These are phyloP conservation scores for Coemansia sp. DNA, from an alignment of 192 early-diverging fungal genomes.

Conservation along the genomic window DNA sequence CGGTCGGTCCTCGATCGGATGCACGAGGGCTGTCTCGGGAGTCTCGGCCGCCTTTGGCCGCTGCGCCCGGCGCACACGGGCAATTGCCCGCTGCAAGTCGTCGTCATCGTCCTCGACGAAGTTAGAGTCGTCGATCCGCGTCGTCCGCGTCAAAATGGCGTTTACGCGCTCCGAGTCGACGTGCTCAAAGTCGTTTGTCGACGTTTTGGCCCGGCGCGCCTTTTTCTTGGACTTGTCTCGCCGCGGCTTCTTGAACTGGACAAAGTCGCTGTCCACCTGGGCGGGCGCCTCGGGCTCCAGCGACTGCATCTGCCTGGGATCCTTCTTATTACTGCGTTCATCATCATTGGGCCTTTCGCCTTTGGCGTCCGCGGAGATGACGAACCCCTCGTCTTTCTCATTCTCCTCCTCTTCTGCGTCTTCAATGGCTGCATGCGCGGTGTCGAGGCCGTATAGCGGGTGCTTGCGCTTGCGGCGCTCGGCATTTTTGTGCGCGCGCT, in stretches of 20 bases:
- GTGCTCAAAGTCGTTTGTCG: constrained; percentile 18
- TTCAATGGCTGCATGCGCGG: constrained; percentile 64
- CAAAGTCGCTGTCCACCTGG: constrained; percentile 69
- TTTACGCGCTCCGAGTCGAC: constrained; percentile 27
- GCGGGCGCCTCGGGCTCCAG: neutral
- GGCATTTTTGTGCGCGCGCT: constrained; percentile 66
- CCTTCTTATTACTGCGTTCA: constrained; percentile 64
- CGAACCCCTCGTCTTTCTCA: neutral
- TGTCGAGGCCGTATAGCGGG: constrained; percentile 17
- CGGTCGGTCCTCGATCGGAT: no score
- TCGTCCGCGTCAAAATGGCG: constrained; percentile 5
- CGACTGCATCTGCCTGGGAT: constrained; percentile 24
- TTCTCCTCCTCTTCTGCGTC: constrained; percentile 60
- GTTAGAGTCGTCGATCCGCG: constrained; percentile 41
- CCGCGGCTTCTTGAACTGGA: constrained; percentile 77
- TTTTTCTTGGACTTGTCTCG: constrained; percentile 63
- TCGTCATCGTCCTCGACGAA: constrained; percentile 97
- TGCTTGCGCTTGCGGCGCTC: constrained; percentile 69
- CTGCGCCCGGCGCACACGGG: constrained; percentile 63
- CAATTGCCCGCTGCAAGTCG: constrained; percentile 84
- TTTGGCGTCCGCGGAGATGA: neutral
- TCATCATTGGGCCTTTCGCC: neutral
- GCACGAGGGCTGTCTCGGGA: neutral
- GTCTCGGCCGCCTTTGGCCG: neutral
- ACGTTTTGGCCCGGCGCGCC: constrained; percentile 32